Evolutionary conservation across 176 grass and related monocot genomes (phyloP).

Genomic region (Pharus latifolius): DNA sequence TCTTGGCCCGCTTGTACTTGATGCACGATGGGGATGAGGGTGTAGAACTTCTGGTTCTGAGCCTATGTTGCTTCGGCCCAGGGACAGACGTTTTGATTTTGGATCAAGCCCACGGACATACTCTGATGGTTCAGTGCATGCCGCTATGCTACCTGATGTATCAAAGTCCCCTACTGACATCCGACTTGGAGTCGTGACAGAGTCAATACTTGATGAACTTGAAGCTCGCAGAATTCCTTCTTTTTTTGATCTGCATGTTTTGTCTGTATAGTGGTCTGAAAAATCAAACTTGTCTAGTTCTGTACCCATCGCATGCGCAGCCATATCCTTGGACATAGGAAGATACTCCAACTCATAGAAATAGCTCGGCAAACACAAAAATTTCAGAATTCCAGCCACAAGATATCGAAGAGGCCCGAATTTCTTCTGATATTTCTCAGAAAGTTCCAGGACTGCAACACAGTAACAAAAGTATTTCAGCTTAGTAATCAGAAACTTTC

Average conservation of each 20-base stretch:
- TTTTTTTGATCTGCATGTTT: slow-evolving; percentile 53
- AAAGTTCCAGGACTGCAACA: slow-evolving; percentile 88
- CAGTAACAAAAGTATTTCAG: slow-evolving; percentile 14
- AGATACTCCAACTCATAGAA: slow-evolving; percentile 95
- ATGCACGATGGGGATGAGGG: slow-evolving; percentile 67
- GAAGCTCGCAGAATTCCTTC: slow-evolving; percentile 75
- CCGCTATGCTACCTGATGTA: slow-evolving; percentile 48
- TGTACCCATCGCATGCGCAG: slow-evolving; percentile 34
- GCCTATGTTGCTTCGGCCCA: slow-evolving; percentile 84
- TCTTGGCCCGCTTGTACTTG: slow-evolving; percentile 65
- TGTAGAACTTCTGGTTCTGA: slow-evolving; percentile 89
- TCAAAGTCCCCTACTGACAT: slow-evolving; percentile 55
- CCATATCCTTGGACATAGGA: slow-evolving; percentile 42
- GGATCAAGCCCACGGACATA: slow-evolving; percentile 77
- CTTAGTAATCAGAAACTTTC: background rate
- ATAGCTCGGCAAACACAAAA: slow-evolving; percentile 90
- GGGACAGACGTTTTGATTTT: slow-evolving; percentile 67
- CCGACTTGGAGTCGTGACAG: slow-evolving; percentile 77
- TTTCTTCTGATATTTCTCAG: slow-evolving; percentile 92
- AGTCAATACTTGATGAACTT: slow-evolving; percentile 97
- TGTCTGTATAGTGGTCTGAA: slow-evolving; percentile 60
- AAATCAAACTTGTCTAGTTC: slow-evolving; percentile 27
- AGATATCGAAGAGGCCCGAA: slow-evolving; percentile 93
- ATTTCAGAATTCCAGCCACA: slow-evolving; percentile 87
- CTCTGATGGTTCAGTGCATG: slow-evolving; percentile 78